These are phyloP conservation scores for Trichosporon faecale DNA, from an alignment of 1,284 basidiomycete species.

Conservation along the genomic window DNA sequence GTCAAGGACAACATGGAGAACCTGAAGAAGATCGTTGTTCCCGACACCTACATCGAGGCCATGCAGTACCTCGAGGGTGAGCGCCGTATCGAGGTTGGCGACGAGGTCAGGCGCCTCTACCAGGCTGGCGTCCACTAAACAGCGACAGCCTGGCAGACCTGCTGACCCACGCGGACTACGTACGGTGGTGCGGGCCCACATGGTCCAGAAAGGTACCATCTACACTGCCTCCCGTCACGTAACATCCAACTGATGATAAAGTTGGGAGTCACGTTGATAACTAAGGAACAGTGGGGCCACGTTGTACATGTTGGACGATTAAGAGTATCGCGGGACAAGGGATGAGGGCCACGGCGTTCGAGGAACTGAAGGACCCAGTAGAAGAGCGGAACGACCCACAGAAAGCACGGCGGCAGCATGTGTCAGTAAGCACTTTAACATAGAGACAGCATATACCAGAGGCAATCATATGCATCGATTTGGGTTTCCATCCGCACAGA, in stretches of 20 bases:
- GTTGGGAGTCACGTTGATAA: slow-evolving; percentile 1
- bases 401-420: neutral
- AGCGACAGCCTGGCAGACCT: neutral
- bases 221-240: neutral
- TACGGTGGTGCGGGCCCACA: neutral
- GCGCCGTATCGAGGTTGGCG: slow-evolving; percentile 55
- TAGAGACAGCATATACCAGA: neutral
- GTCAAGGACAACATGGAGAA: slow-evolving; percentile 48
- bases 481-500: neutral
- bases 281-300: neutral
- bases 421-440: neutral
- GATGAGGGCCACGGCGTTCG: neutral
- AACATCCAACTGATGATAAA: neutral
- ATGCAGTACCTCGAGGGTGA: slow-evolving; percentile 79
- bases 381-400: neutral
- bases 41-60: slow-evolving; percentile 60
- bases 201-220: neutral
- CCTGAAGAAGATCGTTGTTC: slow-evolving; percentile 61
- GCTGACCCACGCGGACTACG: neutral
- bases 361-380: neutral
- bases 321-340: neutral
- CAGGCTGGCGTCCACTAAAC: slow-evolving; percentile 16
- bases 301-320: neutral
- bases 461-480: neutral
- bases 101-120: slow-evolving; percentile 50